These are phyloP conservation scores for Nissolia schottii DNA, from an alignment of 306 rosid genomes.

Conservation along the genomic window DNA sequence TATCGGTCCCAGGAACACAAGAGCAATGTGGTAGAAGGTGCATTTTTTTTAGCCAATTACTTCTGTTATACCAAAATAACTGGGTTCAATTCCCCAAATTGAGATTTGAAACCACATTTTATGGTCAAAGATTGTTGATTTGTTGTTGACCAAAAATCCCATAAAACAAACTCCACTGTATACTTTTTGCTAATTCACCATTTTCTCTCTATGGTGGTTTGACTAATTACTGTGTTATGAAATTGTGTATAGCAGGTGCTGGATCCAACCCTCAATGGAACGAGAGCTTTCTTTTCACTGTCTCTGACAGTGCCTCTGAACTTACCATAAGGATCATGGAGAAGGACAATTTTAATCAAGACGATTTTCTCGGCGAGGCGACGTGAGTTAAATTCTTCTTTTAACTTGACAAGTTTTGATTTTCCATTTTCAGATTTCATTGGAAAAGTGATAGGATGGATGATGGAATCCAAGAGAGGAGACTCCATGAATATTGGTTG, in stretches of 20 bases:
- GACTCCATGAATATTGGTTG: neutral
- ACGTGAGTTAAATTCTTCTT: constrained; percentile 28
- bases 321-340: constrained; percentile 37
- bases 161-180: no score
- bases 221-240: neutral
- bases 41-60: neutral
- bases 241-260: neutral
- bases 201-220: no score
- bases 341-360: constrained; percentile 29
- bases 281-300: constrained; percentile 3
- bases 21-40: constrained; percentile 42
- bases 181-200: neutral
- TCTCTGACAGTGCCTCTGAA: constrained; percentile 32
- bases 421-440: neutral
- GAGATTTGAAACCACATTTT: no score
- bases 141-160: no score
- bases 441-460: neutral
- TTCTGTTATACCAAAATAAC: no score
- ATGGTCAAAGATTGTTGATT: no score
- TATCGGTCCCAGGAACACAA: constrained; percentile 35
- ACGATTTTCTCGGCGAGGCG: constrained; percentile 40
- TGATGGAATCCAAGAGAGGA: neutral
- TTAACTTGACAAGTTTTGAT: neutral
- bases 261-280: no score
- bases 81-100: no score